Percentiles rank a stretch among this genome's conserved stretches.
phyloP scores from a whole-genome alignment of 2,329 filamentous ascomycete genomes.

The Sordariomycetes sp. region DNA sequence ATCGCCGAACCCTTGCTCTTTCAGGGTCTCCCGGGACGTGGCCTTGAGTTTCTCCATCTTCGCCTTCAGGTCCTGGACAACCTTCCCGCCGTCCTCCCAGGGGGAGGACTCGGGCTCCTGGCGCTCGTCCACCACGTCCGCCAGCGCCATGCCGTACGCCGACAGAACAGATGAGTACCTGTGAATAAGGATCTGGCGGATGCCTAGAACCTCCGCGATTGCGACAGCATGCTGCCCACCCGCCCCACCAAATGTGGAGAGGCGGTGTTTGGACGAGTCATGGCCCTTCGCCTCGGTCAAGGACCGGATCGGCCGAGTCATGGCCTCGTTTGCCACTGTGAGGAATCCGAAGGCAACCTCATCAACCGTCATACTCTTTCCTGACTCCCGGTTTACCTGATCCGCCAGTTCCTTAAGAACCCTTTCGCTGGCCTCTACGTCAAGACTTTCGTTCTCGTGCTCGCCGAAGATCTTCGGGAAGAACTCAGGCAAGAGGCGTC shows the following conservation, averaged over 20 bases:
- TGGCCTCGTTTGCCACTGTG: slow-evolving; percentile 82
- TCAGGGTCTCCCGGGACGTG: slow-evolving; percentile 58
- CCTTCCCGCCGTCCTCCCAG: slow-evolving; percentile 44
- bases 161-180: slow-evolving; percentile 82
- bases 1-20: slow-evolving; percentile 69
- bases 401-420: slow-evolving; percentile 67
- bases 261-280: slow-evolving; percentile 79
- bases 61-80: slow-evolving; percentile 49
- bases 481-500: slow-evolving; percentile 76
- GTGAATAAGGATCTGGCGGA: slow-evolving; percentile 77
- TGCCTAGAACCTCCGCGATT: slow-evolving; percentile 75
- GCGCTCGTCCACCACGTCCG: slow-evolving; percentile 84
- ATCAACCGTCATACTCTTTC: slow-evolving; percentile 62
- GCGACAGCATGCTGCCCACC: slow-evolving; percentile 89
- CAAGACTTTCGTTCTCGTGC: slow-evolving; percentile 72
- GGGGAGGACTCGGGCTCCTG: slow-evolving; percentile 64
- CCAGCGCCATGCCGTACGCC: slow-evolving; percentile 85
- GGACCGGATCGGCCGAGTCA: slow-evolving; percentile 82
- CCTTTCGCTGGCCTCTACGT: slow-evolving; percentile 62
- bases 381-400: slow-evolving; percentile 67
- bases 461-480: slow-evolving; percentile 94
- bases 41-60: slow-evolving; percentile 74
- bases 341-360: slow-evolving; percentile 85
- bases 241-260: slow-evolving; percentile 86
- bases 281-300: slow-evolving; percentile 89